Evolutionary conservation across 208 protist species (phyloP).

Genomic region (Leishmania amazonensis): DNA sequence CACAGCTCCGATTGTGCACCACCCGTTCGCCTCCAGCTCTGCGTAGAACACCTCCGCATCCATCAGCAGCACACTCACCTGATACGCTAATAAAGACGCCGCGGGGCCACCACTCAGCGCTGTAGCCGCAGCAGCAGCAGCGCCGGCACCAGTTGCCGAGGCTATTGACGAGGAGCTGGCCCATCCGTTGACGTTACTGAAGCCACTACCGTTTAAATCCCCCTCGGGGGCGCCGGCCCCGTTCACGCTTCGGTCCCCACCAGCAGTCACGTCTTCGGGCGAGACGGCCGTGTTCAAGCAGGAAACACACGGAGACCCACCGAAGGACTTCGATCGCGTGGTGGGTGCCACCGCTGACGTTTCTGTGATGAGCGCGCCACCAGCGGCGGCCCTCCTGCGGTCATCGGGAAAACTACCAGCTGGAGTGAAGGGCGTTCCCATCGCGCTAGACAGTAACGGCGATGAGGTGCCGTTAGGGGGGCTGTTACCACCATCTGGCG

Average conservation of each 20-base stretch:
- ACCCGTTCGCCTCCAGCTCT: slow-evolving; percentile 32
- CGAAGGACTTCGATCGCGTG: not conserved
- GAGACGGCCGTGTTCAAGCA: not conserved
- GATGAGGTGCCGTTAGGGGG: not conserved
- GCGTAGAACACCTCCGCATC: slow-evolving; percentile 30
- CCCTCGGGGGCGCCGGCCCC: not conserved
- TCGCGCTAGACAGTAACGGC: not conserved
- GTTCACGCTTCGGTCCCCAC: not conserved
- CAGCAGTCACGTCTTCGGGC: not conserved
- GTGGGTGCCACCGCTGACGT: not conserved
- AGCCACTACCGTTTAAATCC: not conserved
- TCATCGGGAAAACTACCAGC: not conserved
- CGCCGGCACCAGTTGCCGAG: not conserved
- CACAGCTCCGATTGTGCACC: slow-evolving; percentile 44
- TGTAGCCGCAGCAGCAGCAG: not conserved
- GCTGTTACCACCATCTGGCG: not conserved
- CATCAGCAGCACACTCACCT: slow-evolving; percentile 31
- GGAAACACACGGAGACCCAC: not conserved
- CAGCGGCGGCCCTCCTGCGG: not conserved
- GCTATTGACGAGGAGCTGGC: not conserved
- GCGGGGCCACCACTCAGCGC: not conserved
- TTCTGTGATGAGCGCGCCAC: not conserved
- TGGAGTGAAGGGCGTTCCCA: not conserved
- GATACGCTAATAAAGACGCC: not conserved
- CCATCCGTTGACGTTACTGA: not conserved